Base-by-base conservation (phyloP, 2,329 filamentous ascomycete species). In the Neofusicoccum ribis region DNA sequence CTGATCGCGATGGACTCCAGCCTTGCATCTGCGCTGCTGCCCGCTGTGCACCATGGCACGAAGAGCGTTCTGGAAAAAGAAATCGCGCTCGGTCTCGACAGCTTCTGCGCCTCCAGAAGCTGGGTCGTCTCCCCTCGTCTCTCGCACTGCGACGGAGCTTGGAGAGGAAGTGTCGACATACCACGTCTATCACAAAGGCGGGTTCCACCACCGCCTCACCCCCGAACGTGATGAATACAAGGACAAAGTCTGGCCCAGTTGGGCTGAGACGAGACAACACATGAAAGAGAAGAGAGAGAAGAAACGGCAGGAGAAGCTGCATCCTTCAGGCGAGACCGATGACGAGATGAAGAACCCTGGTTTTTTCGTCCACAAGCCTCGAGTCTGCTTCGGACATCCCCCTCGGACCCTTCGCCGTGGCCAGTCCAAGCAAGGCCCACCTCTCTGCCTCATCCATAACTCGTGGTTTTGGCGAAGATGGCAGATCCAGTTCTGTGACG, bases 311-410 rank as follows among this genome's bases (percentile, higher is more conserved):
- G 37, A 65, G 15, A 69, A 68, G 20, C 27, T 20, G 20, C 52
- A 64, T 1, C 60, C 63, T n/a, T 8, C n/a, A 2, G 11, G 17
- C 1, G 31, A 17, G 3, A 46, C 12, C 66, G 52, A 60, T 2
- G 14, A 39, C 5, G 41, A 31, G 3, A 37, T 63, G 6, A 64
- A 63, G 20, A 50, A 63, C 17, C 47, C 52, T 14, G 64, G 69
- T 9, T 77, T 72, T 69, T 77, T 71, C 65, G 58, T 77, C 7
- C 72, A 76, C 65, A 66, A 64, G 6, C 74, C 74, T 2, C 72
- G 73, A 41, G 59, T 77, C 3, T 69, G 69, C 17, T 76, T 77
- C 63, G 70, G 73, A 43, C 37, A 67, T 5, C 73, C 75, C 3
- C 74, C 74, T 15, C 65, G 68, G 2, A 71, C 74, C 1, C 68